Evolutionary conservation across 768 basidiomycete genomes (phyloP).

Genomic region (Harrya chromipes): DNA sequence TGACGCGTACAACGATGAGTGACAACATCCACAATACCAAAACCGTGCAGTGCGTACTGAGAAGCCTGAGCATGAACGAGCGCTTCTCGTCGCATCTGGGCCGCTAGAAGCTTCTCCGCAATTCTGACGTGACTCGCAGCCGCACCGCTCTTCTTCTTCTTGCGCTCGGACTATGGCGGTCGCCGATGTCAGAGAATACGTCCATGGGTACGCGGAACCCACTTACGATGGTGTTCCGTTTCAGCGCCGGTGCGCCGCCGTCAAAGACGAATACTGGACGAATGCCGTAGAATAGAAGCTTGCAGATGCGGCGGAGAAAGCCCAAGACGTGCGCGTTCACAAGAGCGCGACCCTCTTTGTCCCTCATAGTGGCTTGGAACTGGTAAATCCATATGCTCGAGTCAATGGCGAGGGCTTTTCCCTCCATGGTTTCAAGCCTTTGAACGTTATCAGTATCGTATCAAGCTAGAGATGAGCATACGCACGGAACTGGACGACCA

Average conservation of each 20-base stretch:
- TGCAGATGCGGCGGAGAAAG: constrained; percentile 85
- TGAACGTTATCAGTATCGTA: not conserved
- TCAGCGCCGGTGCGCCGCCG: constrained; percentile 90
- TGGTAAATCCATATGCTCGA: constrained; percentile 99
- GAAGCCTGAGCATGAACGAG: constrained; percentile 55
- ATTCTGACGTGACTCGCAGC: constrained; percentile 80
- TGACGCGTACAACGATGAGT: constrained; percentile 3
- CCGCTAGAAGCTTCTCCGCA: constrained; percentile 89
- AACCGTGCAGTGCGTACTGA: constrained; percentile 35
- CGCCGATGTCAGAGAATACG: constrained; percentile 7
- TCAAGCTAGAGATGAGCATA: constrained; percentile 6
- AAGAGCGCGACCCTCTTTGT: constrained; percentile 88
- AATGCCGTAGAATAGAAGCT: constrained; percentile 95
- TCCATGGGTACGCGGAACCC: not conserved
- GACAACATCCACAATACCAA: not conserved
- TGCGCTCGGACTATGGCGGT: constrained; percentile 68
- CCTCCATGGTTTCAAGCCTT: constrained; percentile 92
- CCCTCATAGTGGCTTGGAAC: constrained; percentile 99
- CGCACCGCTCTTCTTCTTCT: constrained; percentile 88
- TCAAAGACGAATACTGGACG: constrained; percentile 99
- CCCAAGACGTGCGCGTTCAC: constrained; percentile 94
- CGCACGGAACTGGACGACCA: constrained; percentile 88
- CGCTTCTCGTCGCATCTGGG: constrained; percentile 88
- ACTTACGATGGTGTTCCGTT: constrained; percentile 84
- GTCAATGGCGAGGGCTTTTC: constrained; percentile 95